Conservation (phyloP, 768 basidiomycete genomes). For the Termitomyces sp. region DNA sequence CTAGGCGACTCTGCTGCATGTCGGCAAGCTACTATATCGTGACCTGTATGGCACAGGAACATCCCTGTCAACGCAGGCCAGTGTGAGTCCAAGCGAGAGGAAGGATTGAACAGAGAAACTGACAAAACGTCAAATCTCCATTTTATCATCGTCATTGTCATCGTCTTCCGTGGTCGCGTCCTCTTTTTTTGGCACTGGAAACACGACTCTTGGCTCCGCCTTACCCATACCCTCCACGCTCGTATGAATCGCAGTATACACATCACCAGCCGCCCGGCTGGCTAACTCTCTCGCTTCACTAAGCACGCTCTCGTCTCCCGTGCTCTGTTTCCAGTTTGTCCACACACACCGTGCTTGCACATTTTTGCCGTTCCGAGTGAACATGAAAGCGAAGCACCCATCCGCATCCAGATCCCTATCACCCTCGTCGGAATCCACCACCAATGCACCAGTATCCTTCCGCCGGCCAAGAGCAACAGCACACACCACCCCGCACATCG, state of each 20-base stretch:
- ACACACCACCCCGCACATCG: slow-evolving; percentile 72
- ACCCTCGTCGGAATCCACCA: slow-evolving; percentile 50
- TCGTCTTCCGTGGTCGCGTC: slow-evolving; percentile 9
- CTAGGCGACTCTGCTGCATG: neutral
- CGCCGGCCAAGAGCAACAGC: slow-evolving; percentile 56
- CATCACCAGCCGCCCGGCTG: slow-evolving; percentile 35
- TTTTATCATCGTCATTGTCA: slow-evolving; percentile 32
- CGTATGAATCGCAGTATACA: slow-evolving; percentile 48
- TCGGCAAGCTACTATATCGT: neutral
- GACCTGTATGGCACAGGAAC: neutral
- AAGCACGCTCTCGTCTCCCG: slow-evolving; percentile 34
- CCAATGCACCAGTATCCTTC: slow-evolving; percentile 24
- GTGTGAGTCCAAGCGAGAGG: neutral
- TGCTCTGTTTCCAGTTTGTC: slow-evolving; percentile 46
- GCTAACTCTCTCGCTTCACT: slow-evolving; percentile 48
- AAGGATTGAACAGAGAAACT: neutral
- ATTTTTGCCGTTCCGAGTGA: slow-evolving; percentile 24
- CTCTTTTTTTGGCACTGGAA: neutral
- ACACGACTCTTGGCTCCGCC: neutral
- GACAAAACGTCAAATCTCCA: slow-evolving; percentile 34
- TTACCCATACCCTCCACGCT: slow-evolving; percentile 26
- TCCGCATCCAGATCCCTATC: slow-evolving; percentile 40
- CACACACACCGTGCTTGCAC: slow-evolving; percentile 42
- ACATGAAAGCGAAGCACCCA: slow-evolving; percentile 73
- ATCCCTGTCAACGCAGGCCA: neutral